Percentiles rank a stretch among this genome's conserved stretches.
phyloP scores from a whole-genome alignment of 1,139 yeast species.

The Martiniozyma asiatica region DNA sequence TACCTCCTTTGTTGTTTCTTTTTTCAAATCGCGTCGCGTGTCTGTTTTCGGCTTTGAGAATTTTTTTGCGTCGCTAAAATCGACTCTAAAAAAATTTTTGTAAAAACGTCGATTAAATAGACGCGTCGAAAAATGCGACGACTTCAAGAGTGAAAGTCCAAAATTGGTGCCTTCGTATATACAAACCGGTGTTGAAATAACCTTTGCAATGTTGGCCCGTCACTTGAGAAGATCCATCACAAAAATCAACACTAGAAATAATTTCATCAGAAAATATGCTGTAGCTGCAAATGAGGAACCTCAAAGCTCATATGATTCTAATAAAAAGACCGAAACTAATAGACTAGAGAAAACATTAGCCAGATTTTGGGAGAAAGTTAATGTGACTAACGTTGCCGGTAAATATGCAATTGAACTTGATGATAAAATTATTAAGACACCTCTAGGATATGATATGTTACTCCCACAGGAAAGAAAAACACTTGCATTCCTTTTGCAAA shows the following conservation, averaged over 20 bases:
- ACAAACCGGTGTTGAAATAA: too few species aligned
- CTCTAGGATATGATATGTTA: constrained; percentile 59
- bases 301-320: constrained; percentile 32
- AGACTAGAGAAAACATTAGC: constrained; percentile 57
- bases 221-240: neutral
- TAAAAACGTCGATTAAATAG: too few species aligned
- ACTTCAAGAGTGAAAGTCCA: too few species aligned
- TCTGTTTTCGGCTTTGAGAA: too few species aligned
- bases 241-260: too few species aligned
- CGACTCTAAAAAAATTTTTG: too few species aligned
- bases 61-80: too few species aligned
- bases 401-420: constrained; percentile 45
- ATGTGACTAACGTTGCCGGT: constrained; percentile 25
- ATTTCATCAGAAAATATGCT: constrained; percentile 1
- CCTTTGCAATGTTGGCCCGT: neutral
- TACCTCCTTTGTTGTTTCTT: too few species aligned
- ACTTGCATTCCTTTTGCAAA: constrained; percentile 64
- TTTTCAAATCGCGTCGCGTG: too few species aligned
- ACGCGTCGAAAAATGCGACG: too few species aligned
- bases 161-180: too few species aligned
- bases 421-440: constrained; percentile 69
- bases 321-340: constrained; percentile 52
- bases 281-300: constrained; percentile 1
- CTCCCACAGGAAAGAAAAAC: constrained; percentile 50
- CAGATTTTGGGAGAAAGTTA: constrained; percentile 80